Conservation (phyloP, 352 stramenopile species). For the Phytophthora sp. region DNA sequence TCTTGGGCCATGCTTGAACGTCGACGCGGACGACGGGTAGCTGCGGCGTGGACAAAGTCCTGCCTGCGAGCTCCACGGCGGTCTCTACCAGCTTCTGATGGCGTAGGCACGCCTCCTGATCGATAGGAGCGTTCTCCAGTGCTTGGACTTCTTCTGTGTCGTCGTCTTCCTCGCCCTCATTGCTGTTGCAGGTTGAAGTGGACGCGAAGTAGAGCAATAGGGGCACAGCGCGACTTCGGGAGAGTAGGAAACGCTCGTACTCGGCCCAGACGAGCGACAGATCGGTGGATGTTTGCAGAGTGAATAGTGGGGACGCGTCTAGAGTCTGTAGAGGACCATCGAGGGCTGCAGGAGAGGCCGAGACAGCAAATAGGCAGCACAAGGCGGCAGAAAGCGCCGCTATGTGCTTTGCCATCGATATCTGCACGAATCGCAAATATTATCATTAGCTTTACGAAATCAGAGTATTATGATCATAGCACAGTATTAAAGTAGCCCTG, state of each 20-base stretch:
- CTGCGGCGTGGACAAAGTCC: conserved; percentile 28
- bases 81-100: conserved; percentile 33
- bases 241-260: conserved; percentile 46
- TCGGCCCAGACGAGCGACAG: conserved; percentile 29
- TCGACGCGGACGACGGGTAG: conserved; percentile 39
- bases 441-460: no score
- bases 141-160: not conserved
- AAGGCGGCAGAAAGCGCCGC: not conserved
- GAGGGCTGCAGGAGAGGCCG: not conserved
- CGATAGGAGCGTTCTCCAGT: not conserved
- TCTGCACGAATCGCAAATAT: no score
- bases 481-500: no score
- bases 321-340: conserved; percentile 15
- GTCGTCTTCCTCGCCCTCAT: conserved; percentile 5
- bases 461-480: no score
- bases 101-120: conserved; percentile 8
- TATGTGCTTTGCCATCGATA: conserved; percentile 1
- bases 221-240: conserved; percentile 18
- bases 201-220: conserved; percentile 38
- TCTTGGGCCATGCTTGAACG: conserved; percentile 25
- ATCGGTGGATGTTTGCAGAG: conserved; percentile 15
- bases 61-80: conserved; percentile 18
- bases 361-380: conserved; percentile 7
- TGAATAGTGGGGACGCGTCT: conserved; percentile 19
- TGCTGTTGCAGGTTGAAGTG: not conserved